Percentiles rank a stretch among this genome's conserved stretches.
These are phyloP conservation scores for Earliella scabrosa DNA, from an alignment of 1,284 basidiomycete species.

Conservation along the genomic window DNA sequence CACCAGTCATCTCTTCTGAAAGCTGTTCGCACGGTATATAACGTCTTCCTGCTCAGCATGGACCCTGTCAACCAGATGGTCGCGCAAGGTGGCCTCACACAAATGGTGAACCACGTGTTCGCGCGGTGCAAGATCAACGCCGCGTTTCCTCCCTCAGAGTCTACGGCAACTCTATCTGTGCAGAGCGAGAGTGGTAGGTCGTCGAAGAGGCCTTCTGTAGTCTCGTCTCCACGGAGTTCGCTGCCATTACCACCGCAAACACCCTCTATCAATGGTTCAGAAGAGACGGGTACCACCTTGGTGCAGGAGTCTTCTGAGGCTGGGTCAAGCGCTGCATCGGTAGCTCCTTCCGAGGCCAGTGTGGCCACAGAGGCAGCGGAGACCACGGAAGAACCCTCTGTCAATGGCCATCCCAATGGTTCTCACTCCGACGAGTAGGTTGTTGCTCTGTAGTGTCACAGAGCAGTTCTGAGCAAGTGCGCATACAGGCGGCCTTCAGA, in stretches of 20 bases:
- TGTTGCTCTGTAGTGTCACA: not conserved
- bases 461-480: not conserved
- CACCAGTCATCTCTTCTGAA: slow-evolving; percentile 95
- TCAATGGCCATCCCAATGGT: not conserved
- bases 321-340: slow-evolving; percentile 6
- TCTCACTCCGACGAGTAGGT: slow-evolving; percentile 18
- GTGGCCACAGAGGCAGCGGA: slow-evolving; percentile 7
- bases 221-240: slow-evolving; percentile 36
- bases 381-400: slow-evolving; percentile 3
- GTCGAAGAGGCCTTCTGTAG: slow-evolving; percentile 31
- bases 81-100: slow-evolving; percentile 93
- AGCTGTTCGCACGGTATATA: slow-evolving; percentile 95
- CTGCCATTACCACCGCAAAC: slow-evolving; percentile 16
- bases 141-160: slow-evolving; percentile 28
- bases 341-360: slow-evolving; percentile 6
- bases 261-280: slow-evolving; percentile 17
- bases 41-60: slow-evolving; percentile 89
- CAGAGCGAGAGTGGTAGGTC: slow-evolving; percentile 16
- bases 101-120: slow-evolving; percentile 97
- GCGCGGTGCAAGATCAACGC: slow-evolving; percentile 61
- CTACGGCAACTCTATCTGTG: slow-evolving; percentile 27
- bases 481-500: slow-evolving; percentile 29
- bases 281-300: slow-evolving; percentile 18
- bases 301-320: slow-evolving; percentile 17
- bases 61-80: slow-evolving; percentile 95